Percentiles rank a stretch among this genome's conserved stretches.
phyloP scores from a whole-genome alignment of 768 basidiomycete genomes.

The Megacollybia marginata region DNA sequence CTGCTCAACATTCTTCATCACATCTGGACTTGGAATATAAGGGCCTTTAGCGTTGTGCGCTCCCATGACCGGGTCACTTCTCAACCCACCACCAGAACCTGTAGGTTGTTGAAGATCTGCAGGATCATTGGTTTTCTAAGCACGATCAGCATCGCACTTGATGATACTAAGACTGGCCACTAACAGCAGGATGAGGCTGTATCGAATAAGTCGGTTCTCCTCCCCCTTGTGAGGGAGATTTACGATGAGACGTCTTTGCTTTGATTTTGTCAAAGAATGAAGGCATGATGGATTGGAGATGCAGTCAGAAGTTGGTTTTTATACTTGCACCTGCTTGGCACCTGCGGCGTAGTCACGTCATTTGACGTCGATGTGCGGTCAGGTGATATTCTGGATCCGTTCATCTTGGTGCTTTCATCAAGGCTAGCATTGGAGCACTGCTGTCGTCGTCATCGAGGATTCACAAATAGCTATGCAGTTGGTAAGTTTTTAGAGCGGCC shows the following conservation, averaged over 20 bases:
- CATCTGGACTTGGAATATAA: neutral
- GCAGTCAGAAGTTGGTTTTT: no score
- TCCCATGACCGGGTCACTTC: neutral
- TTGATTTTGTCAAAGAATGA: conserved; percentile 2
- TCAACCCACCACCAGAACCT: conserved; percentile 9
- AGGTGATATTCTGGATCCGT: no score
- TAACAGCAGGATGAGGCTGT: conserved; percentile 35
- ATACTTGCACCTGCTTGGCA: no score
- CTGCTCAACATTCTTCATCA: neutral
- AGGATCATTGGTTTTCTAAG: conserved; percentile 34
- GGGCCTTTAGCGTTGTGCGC: neutral
- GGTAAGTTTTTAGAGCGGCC: no score
- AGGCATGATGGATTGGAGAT: neutral
- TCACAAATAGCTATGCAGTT: no score
- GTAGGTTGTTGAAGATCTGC: conserved; percentile 25
- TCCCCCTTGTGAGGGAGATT: neutral
- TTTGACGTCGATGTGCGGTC: no score
- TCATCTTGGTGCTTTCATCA: no score
- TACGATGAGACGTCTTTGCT: neutral
- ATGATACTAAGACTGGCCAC: conserved; percentile 6
- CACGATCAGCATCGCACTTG: neutral
- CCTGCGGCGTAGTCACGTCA: no score
- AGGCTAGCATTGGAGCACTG: no score
- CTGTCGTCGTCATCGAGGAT: no score
- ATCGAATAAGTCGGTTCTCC: conserved; percentile 26